phyloP scores from a whole-genome alignment of 768 basidiomycete genomes.

The Serendipita vermifera region DNA sequence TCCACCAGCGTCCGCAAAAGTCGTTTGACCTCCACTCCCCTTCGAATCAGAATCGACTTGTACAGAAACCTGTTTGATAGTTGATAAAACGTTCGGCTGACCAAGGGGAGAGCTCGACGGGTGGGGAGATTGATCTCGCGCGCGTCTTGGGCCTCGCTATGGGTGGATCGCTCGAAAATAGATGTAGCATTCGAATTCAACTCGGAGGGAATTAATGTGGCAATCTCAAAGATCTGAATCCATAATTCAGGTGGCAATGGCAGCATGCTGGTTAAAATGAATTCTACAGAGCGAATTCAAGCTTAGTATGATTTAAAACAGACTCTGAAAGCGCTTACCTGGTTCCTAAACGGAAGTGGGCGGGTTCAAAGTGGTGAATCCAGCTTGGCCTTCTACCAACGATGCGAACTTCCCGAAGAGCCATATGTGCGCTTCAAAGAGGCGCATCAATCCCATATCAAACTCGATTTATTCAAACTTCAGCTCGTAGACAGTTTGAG shows the following conservation, averaged over 20 bases:
- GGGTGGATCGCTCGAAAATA: not conserved
- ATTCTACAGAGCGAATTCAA: no score
- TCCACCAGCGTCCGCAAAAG: not conserved
- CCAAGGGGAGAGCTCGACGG: not conserved
- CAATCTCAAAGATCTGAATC: not conserved
- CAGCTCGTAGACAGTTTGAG: not conserved
- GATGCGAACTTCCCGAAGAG: not conserved
- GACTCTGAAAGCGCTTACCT: not conserved
- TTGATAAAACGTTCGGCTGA: not conserved
- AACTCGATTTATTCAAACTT: not conserved
- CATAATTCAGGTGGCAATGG: not conserved
- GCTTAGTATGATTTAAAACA: not conserved
- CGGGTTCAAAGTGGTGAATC: not conserved
- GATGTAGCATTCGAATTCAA: not conserved
- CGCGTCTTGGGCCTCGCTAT: not conserved
- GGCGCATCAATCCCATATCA: not conserved
- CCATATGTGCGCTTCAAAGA: not conserved
- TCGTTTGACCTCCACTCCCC: not conserved
- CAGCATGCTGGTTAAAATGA: no score
- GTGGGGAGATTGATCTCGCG: not conserved
- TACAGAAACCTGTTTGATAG: not conserved
- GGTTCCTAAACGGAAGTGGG: conserved; percentile 1
- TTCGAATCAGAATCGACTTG: not conserved
- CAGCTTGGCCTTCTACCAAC: not conserved
- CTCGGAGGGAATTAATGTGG: not conserved